These are phyloP conservation scores for Phytophthora pisi DNA, from an alignment of 352 stramenopile genomes.

Conservation along the genomic window DNA sequence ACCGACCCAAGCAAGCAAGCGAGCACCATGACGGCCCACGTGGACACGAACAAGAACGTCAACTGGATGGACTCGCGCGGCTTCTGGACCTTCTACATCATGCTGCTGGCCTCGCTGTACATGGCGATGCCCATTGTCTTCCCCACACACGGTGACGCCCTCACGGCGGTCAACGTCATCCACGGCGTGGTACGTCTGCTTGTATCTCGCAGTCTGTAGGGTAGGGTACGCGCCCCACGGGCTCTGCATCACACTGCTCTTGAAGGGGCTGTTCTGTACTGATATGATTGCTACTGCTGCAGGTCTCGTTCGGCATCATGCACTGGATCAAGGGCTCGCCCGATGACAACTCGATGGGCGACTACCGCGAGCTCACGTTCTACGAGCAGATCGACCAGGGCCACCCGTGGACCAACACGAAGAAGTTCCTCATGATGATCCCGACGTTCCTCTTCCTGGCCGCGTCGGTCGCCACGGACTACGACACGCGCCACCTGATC, in stretches of 20 bases:
- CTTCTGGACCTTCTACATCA: slow-evolving; percentile 89
- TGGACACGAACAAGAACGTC: slow-evolving; percentile 91
- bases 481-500: slow-evolving; percentile 83
- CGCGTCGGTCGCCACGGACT: slow-evolving; percentile 89
- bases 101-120: slow-evolving; percentile 79
- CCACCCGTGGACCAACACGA: slow-evolving; percentile 90
- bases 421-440: slow-evolving; percentile 95
- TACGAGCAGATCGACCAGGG: slow-evolving; percentile 96
- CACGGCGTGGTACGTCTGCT: slow-evolving; percentile 74
- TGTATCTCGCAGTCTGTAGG: background rate
- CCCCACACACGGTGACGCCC: slow-evolving; percentile 61
- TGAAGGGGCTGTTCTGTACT: background rate
- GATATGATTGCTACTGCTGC: slow-evolving; percentile 18
- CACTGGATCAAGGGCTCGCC: slow-evolving; percentile 96
- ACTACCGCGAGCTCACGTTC: slow-evolving; percentile 95
- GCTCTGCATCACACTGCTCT: background rate
- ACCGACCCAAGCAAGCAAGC: background rate
- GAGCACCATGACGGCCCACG: slow-evolving; percentile 42
- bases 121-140: slow-evolving; percentile 82
- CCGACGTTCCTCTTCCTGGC: slow-evolving; percentile 91
- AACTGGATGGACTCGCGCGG: slow-evolving; percentile 91
- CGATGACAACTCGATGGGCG: slow-evolving; percentile 92
- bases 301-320: slow-evolving; percentile 94
- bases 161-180: slow-evolving; percentile 87
- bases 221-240: background rate